Conservation (phyloP, 495 filamentous ascomycete species). For the Hyaloscypha bicolor region DNA sequence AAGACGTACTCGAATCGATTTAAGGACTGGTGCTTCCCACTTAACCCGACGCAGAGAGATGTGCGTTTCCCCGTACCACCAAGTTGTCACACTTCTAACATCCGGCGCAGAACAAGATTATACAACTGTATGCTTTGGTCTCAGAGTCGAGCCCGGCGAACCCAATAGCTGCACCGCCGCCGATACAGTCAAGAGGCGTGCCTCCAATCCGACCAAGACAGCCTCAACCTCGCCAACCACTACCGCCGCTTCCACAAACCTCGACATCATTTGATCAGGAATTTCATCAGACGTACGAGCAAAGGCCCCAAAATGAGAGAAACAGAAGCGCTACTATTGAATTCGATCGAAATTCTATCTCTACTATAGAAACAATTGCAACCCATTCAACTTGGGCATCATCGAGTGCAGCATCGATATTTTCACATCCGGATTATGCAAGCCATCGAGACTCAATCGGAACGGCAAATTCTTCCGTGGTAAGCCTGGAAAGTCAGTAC, state of each 20-base stretch:
- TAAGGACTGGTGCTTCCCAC: constrained; percentile 8
- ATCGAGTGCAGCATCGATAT: constrained; percentile 5
- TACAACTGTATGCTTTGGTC: constrained; percentile 14
- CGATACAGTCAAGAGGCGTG: not conserved
- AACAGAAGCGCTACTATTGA: not conserved
- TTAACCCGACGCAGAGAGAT: not conserved
- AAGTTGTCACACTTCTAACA: too few species aligned
- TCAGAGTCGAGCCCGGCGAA: constrained; percentile 8
- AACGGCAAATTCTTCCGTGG: constrained; percentile 14
- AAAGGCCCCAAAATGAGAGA: not conserved
- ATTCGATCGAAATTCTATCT: constrained; percentile 13
- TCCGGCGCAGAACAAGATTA: constrained; percentile 1
- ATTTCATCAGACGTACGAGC: not conserved
- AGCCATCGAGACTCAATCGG: constrained; percentile 8
- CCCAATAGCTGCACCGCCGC: not conserved
- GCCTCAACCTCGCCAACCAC: constrained; percentile 9
- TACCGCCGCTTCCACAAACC: not conserved
- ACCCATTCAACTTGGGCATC: constrained; percentile 6
- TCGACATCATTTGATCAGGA: not conserved
- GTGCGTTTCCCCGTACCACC: too few species aligned
- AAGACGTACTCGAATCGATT: constrained; percentile 15
- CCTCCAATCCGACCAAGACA: constrained; percentile 16
- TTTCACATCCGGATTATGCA: constrained; percentile 1
- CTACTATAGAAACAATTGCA: constrained; percentile 1
- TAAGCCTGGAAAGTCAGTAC: constrained; percentile 4